phyloP scores from a whole-genome alignment of 116 monocot species.

The Papilionanthe hybrid region DNA sequence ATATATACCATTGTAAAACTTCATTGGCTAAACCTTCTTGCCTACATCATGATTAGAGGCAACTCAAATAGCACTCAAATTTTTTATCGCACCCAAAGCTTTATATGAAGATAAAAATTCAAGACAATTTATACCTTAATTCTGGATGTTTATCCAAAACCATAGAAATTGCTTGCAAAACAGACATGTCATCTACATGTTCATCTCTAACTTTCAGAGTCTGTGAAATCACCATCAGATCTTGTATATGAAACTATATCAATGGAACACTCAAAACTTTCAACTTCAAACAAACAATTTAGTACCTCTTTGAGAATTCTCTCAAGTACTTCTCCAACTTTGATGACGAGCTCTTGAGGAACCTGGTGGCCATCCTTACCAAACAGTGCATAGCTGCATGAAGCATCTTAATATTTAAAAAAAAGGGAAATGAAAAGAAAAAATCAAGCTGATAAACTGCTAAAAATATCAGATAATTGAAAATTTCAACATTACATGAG shows the following conservation, averaged over 20 bases:
- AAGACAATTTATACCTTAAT: conserved; percentile 16
- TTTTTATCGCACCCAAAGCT: not conserved
- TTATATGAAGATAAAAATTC: not conserved
- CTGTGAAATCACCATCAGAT: conserved; percentile 12
- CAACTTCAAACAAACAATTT: not conserved
- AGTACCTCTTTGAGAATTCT: conserved; percentile 69
- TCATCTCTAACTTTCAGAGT: conserved; percentile 45
- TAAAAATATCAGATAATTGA: not conserved
- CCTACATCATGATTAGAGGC: conserved; percentile 15
- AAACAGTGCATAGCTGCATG: conserved; percentile 82
- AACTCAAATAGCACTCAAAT: conserved; percentile 1
- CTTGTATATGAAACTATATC: conserved; percentile 4
- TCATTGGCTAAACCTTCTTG: conserved; percentile 40
- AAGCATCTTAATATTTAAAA: not conserved
- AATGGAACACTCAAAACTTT: not conserved
- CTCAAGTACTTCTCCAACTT: conserved; percentile 70
- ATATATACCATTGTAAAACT: conserved; percentile 57
- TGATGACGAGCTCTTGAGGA: conserved; percentile 69
- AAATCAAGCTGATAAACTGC: not conserved
- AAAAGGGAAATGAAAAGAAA: not conserved
- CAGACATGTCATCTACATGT: conserved; percentile 38
- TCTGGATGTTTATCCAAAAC: conserved; percentile 46
- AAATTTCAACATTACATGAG: not conserved
- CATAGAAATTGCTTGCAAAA: conserved; percentile 41
- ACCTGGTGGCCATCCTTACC: conserved; percentile 76